A percentile compares a stretch with the other conserved stretches of the same genome.
These are phyloP conservation scores for Mycena indigotica DNA, from an alignment of 768 basidiomycete genomes.

Conservation along the genomic window DNA sequence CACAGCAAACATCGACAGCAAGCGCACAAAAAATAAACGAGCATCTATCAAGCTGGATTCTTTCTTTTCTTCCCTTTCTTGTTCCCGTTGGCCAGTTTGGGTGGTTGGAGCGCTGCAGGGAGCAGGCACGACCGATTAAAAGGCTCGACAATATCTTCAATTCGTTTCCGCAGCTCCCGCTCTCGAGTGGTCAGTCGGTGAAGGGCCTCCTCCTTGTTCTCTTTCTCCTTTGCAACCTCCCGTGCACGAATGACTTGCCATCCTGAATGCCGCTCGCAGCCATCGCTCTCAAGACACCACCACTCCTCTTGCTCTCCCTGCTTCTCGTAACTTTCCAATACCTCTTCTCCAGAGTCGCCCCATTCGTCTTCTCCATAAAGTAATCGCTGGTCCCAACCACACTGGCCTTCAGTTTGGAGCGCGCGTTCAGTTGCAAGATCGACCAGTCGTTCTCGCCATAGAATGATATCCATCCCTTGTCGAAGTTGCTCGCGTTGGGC, in stretches of 20 bases:
- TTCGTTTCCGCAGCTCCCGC: conserved; percentile 74
- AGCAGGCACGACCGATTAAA: conserved; percentile 35
- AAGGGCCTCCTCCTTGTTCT: conserved; percentile 70
- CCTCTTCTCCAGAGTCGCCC: conserved; percentile 64
- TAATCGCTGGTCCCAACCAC: conserved; percentile 88
- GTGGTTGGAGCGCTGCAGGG: conserved; percentile 37
- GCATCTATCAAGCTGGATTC: conserved; percentile 38
- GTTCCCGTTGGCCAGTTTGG: conserved; percentile 51
- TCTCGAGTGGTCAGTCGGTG: conserved; percentile 71
- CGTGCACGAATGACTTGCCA: conserved; percentile 79
- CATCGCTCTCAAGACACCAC: conserved; percentile 79
- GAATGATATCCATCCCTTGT: conserved; percentile 65
- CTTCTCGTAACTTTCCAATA: conserved; percentile 70
- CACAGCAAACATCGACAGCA: conserved; percentile 19
- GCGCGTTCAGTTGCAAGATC: conserved; percentile 70
- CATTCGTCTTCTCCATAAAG: conserved; percentile 84
- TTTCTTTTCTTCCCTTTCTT: conserved; percentile 66
- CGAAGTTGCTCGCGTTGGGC: conserved; percentile 65
- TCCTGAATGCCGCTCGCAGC: conserved; percentile 78
- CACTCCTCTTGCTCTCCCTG: conserved; percentile 55
- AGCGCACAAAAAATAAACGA: conserved; percentile 18
- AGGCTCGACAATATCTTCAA: conserved; percentile 71
- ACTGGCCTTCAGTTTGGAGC: conserved; percentile 58
- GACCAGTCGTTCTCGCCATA: conserved; percentile 71
- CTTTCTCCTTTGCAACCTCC: conserved; percentile 76